Base-by-base conservation (phyloP, 345 rosid genomes). In the Eucalyptus melliodora region DNA sequence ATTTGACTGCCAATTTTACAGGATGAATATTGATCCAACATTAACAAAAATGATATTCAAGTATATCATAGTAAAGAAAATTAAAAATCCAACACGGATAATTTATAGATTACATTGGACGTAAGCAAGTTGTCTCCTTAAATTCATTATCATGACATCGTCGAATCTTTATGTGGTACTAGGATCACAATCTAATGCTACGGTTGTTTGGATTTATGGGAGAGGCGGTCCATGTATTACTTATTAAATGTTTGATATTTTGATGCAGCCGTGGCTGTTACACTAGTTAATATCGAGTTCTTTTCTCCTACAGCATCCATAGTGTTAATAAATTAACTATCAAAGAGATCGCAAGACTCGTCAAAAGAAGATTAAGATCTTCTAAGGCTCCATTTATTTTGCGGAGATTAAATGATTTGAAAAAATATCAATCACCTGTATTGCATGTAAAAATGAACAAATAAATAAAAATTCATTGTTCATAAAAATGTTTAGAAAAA, bases 401-500 rank as follows among this genome's bases (percentile, higher is more conserved):
- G 6, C 1, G 4, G 26, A 56, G 26, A 56, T 21, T 23, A 9
- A 56, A 56, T 56, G 11, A 23, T 23, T 23, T 56, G 11, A 56
- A 9, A 55, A 56, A 23, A 56, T 0, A 23, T 21, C 4, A 55
- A 55, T 55, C 27, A 23, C 3, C 2, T 2, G 27, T 4, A 56
- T 23, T 23, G 27, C 27, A 0, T 23, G 12, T 56, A 56, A 56
- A 56, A 56, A 56, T 56, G 12, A 56, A 56, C 12, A 9, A 56
- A 55, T 55, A 23, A 4, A 56, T n/a, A 55, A 55, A 55, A 56
- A 55, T 0, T 4, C 1, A 23, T 9, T 9, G 27, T 56, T 23
- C 60, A 51, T 51, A 17, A 17, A 51, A 17, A 17, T 51, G 23
- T 51, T 51, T 7, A 51, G 26, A 56, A 56, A 55, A 56, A 56